These are phyloP conservation scores for Ustilago bromivora DNA, from an alignment of 1,284 basidiomycete species.

Conservation along the genomic window DNA sequence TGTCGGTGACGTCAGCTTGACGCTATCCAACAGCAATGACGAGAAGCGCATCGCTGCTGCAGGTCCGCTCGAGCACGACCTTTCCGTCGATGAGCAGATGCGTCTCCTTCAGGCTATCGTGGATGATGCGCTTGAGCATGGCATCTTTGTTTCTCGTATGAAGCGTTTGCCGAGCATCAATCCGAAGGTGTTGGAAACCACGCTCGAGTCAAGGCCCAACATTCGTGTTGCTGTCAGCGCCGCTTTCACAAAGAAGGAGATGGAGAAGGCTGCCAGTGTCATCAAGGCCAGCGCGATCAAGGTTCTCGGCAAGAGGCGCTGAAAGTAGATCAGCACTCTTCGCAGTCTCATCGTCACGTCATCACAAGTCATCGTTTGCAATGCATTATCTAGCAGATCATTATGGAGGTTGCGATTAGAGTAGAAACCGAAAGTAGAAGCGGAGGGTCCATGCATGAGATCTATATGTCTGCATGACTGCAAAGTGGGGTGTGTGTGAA, in stretches of 20 bases:
- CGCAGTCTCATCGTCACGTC: not conserved
- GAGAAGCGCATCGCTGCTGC: conserved; percentile 29
- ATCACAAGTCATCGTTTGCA: not conserved
- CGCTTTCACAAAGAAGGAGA: conserved; percentile 86
- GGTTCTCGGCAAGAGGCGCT: conserved; percentile 72
- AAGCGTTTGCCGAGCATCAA: conserved; percentile 62
- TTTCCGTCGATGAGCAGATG: conserved; percentile 57
- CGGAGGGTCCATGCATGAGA: not conserved
- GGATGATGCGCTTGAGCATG: conserved; percentile 60
- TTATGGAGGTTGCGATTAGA: not conserved
- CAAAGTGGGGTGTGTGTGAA: no score
- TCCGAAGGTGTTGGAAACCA: conserved; percentile 53
- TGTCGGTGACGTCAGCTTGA: conserved; percentile 45
- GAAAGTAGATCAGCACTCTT: not conserved
- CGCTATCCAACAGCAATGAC: conserved; percentile 34
- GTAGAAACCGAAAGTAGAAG: not conserved
- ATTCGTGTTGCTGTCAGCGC: conserved; percentile 84
- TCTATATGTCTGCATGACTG: no score
- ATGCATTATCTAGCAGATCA: conserved; percentile 2
- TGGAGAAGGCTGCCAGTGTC: conserved; percentile 84
- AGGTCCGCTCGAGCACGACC: conserved; percentile 45
- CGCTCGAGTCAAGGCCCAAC: conserved; percentile 75
- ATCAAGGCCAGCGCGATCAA: conserved; percentile 82
- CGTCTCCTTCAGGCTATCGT: conserved; percentile 61
- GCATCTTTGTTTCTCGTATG: conserved; percentile 55